Evolutionary conservation across 139 green algal species (phyloP), one percentile per base, ranked within the genome.

Genomic region (Chlorella sp.): DNA sequence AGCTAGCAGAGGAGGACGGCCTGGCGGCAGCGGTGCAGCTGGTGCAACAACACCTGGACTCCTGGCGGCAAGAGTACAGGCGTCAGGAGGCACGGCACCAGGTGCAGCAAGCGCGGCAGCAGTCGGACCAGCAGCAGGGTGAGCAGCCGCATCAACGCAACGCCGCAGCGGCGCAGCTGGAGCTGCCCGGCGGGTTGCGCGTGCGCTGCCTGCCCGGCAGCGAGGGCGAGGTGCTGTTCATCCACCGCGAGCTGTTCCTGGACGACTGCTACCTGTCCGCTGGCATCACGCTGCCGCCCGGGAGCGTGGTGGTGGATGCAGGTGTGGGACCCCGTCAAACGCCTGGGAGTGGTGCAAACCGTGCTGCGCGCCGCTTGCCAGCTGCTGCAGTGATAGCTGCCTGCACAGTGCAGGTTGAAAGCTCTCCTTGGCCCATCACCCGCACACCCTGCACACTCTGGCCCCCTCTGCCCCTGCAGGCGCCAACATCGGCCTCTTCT

Each of bases 401-500:
- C n/a, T n/a, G n/a, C n/a, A n/a, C n/a, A n/a, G n/a, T n/a, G n/a
- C n/a, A n/a, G n/a, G n/a, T n/a, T n/a, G n/a, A n/a, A n/a, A n/a
- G n/a, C n/a, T n/a, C n/a, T n/a, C n/a, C n/a, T n/a, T n/a, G n/a
- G n/a, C n/a, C n/a, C n/a, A n/a, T n/a, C n/a, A n/a, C n/a, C n/a
- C n/a, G n/a, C n/a, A n/a, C n/a, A n/a, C n/a, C 65, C 36, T 44
- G 2, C 65, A 36, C 65, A 30, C 65, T 6, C 18, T 44, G 30
- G 13, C n/a, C 13, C 30, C 65, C 30, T 72, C 26, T 32, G 1
- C 26, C 13, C 30, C 34, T 41, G 65, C 70, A 36, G 87, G 87
- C 34, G 87, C 87, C 55, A 90, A 90, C 84, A 83, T 90, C 47
- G 87, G 87, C 30, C 76, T 90, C 32, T 90, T 90, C 51, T 38